Conservation (phyloP, 2,329 filamentous ascomycete species). For the Colletotrichum sp. region DNA sequence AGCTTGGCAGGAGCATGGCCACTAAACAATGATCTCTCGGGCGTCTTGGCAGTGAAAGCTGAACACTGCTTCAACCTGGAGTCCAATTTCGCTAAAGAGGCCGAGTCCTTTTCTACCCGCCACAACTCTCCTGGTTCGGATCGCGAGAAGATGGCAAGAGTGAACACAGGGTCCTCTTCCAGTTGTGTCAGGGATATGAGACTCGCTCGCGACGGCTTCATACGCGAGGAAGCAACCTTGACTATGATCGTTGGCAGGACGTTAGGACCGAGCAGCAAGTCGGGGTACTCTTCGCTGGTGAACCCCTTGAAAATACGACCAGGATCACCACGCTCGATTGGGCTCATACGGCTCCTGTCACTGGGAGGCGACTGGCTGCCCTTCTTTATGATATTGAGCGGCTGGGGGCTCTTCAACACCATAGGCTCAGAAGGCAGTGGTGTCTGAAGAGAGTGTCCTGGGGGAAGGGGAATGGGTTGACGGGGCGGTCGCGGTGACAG, state of each 20-base stretch:
- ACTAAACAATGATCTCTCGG: slow-evolving; percentile 84
- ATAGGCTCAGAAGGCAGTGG: slow-evolving; percentile 37
- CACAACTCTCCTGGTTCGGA: slow-evolving; percentile 81
- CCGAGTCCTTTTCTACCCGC: slow-evolving; percentile 91
- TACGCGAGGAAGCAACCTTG: slow-evolving; percentile 89
- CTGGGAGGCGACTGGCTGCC: slow-evolving; percentile 27
- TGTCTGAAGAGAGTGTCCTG: slow-evolving; percentile 70
- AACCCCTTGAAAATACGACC: slow-evolving; percentile 74
- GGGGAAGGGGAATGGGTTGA: slow-evolving; percentile 74
- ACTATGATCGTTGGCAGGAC: slow-evolving; percentile 85
- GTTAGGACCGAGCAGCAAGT: slow-evolving; percentile 84
- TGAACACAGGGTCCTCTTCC: slow-evolving; percentile 94
- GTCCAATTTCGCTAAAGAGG: slow-evolving; percentile 81
- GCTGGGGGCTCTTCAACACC: slow-evolving; percentile 42
- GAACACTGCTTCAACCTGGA: slow-evolving; percentile 76
- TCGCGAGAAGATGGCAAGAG: slow-evolving; percentile 81
- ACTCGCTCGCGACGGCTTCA: slow-evolving; percentile 89
- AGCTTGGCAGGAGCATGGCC: slow-evolving; percentile 94
- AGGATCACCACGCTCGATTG: slow-evolving; percentile 40
- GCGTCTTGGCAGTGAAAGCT: slow-evolving; percentile 76
- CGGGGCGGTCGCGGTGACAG: slow-evolving; percentile 76
- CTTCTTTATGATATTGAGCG: slow-evolving; percentile 42
- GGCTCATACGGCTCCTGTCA: slow-evolving; percentile 39
- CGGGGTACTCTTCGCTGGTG: slow-evolving; percentile 84
- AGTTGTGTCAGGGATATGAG: slow-evolving; percentile 78